These are phyloP conservation scores for Excoecaria cochinchinensis DNA, from an alignment of 345 rosid species.

Conservation along the genomic window DNA sequence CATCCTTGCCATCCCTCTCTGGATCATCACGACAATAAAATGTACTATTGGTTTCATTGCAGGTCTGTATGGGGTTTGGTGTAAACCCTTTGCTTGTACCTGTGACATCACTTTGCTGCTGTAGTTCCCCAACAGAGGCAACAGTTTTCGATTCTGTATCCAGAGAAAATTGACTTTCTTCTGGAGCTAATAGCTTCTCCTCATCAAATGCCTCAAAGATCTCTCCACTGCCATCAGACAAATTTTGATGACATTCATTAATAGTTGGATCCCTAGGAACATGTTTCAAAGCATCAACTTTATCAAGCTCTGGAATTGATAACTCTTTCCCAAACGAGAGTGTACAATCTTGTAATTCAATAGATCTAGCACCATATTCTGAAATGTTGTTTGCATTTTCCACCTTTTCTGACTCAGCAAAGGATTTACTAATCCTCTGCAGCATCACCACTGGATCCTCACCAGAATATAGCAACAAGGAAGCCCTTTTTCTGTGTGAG, in stretches of 20 bases:
- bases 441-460: conserved; percentile 24
- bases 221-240: conserved; percentile 16
- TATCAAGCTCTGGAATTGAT: conserved; percentile 35
- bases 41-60: conserved; percentile 15
- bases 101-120: conserved; percentile 23
- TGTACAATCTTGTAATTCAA: conserved; percentile 22
- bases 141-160: conserved; percentile 24
- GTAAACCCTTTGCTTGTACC: conserved; percentile 14
- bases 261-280: conserved; percentile 12
- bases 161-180: conserved; percentile 18
- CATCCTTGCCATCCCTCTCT: conserved; percentile 24
- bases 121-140: conserved; percentile 22
- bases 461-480: conserved; percentile 21
- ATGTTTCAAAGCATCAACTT: conserved; percentile 22
- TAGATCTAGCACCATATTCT: conserved; percentile 27
- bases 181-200: conserved; percentile 19
- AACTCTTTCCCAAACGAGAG: conserved; percentile 45
- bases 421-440: conserved; percentile 22
- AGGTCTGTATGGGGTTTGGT: conserved; percentile 20
- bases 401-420: conserved; percentile 29
- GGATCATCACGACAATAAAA: conserved; percentile 20
- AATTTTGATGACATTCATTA: conserved; percentile 10
- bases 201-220: conserved; percentile 21
- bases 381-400: conserved; percentile 19
- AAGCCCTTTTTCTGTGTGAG: conserved; percentile 20